A percentile compares a stretch with the other conserved stretches of the same genome.
Evolutionary conservation across 2,329 filamentous ascomycete genomes (phyloP).

Genomic region (Penicillium sp.): DNA sequence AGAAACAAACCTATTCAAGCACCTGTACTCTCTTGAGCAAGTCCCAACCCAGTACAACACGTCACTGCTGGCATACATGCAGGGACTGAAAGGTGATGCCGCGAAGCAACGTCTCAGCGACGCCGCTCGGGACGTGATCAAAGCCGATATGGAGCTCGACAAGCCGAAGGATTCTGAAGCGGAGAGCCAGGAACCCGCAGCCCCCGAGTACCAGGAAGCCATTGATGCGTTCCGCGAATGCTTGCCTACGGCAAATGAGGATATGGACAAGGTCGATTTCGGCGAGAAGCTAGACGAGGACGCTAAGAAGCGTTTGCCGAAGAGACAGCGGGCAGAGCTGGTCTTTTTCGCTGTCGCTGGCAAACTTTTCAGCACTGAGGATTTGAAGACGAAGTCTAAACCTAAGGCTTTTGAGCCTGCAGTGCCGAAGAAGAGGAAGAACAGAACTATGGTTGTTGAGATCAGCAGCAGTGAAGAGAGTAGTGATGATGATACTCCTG

Average conservation of each 20-base stretch:
- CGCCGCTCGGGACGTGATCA: slow-evolving; percentile 59
- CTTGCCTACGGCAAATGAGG: slow-evolving; percentile 27
- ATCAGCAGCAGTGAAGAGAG: slow-evolving; percentile 41
- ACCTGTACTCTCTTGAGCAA: slow-evolving; percentile 67
- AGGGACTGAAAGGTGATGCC: slow-evolving; percentile 70
- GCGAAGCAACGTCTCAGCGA: slow-evolving; percentile 63
- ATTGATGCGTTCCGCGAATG: slow-evolving; percentile 47
- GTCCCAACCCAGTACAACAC: slow-evolving; percentile 68
- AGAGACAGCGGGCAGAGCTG: slow-evolving; percentile 39
- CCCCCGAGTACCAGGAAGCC: slow-evolving; percentile 47
- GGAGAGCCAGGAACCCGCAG: slow-evolving; percentile 15
- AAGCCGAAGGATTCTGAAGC: slow-evolving; percentile 17
- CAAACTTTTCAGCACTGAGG: slow-evolving; percentile 28
- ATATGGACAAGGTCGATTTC: slow-evolving; percentile 22
- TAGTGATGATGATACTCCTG: slow-evolving; percentile 19
- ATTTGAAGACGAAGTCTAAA: slow-evolving; percentile 26
- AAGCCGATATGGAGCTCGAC: slow-evolving; percentile 43
- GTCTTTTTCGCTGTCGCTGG: slow-evolving; percentile 35
- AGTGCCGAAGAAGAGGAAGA: slow-evolving; percentile 42
- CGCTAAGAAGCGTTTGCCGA: slow-evolving; percentile 30
- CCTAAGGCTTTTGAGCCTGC: slow-evolving; percentile 18
- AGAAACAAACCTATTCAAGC: slow-evolving; percentile 79
- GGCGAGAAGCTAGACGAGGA: slow-evolving; percentile 26
- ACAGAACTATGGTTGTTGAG: slow-evolving; percentile 41
- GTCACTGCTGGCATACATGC: slow-evolving; percentile 71